These are phyloP conservation scores for Corrigiola litoralis DNA, from an alignment of 179 eudicot genomes.

Conservation along the genomic window DNA sequence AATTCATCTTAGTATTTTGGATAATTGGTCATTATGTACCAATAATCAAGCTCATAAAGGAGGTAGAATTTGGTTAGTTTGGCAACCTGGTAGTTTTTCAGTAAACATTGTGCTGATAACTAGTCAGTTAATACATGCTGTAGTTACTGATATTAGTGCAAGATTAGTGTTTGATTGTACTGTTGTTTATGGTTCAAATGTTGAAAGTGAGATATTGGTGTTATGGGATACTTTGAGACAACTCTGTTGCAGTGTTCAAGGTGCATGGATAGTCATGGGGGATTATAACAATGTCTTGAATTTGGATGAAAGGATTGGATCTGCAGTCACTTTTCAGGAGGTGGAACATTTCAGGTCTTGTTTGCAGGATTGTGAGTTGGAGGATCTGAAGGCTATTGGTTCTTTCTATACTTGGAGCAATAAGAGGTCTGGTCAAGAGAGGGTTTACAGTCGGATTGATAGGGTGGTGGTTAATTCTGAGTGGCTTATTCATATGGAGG, in stretches of 20 bases:
- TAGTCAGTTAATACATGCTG: neutral
- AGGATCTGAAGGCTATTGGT: too few species aligned
- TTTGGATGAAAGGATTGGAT: neutral
- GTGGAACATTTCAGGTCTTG: too few species aligned
- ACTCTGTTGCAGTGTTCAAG: fast-evolving
- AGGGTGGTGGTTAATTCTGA: too few species aligned
- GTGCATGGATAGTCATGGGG: neutral
- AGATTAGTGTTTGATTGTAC: neutral
- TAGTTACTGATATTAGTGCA: neutral
- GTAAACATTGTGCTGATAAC: neutral
- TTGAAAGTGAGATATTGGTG: neutral
- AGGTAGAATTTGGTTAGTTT: neutral
- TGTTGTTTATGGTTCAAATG: neutral
- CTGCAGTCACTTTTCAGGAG: too few species aligned
- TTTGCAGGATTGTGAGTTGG: too few species aligned
- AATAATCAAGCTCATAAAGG: neutral
- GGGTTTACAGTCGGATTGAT: too few species aligned
- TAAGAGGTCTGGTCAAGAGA: too few species aligned
- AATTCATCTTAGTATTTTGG: neutral
- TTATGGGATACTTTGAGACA: neutral
- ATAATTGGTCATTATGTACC: neutral
- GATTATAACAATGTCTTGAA: neutral
- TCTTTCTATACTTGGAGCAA: too few species aligned
- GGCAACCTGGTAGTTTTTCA: neutral
- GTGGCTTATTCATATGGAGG: too few species aligned